Base-by-base conservation (phyloP, 257 asterid species). In the Salvia rosmarinus region DNA sequence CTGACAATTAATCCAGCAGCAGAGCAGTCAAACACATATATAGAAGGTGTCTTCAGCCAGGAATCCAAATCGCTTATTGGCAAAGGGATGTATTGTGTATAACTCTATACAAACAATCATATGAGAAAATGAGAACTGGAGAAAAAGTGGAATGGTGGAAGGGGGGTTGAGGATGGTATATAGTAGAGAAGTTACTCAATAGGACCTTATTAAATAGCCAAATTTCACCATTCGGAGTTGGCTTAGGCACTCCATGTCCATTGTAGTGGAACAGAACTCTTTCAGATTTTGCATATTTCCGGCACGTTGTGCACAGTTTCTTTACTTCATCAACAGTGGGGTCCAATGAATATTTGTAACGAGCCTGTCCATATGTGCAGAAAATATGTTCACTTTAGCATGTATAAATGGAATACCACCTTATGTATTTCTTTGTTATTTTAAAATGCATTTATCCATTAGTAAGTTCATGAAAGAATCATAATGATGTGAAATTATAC, bases 181-280 rank as follows among this genome's bases (percentile, higher is more conserved):
- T 62, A 70, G 54, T 20, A 73, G 67, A 77, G 37, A 67, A 40
- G 19, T 20, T 32, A 44, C 56, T 63, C 14, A 21, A 72, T 65
- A 9, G 40, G 55, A 95, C 99, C 99, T 89, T 95, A 72, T 95
- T 95, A 75, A 88, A 95, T 68, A 95, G 89, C 98, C 99, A 95
- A 67, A 85, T 91, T 91, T 95, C 98, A 75, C 99, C 99, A 77
- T 80, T 95, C 11, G 92, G 87, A 19, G 99, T 89, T 56, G 99
- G 99, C 87, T 91, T 91, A 54, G 99, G 99, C 75, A 95, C 99
- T 68, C 99, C 99, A 82, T 95, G 99, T 32, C 99, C 99, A 81
- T 95, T 95, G 78, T 91, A 95, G 80, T 95, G 99, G 83, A 87
- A 91, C 59, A 95, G 85, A 73, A 95, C 99, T 85, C 99, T 87